Conservation (phyloP, 345 rosid species). For the Raphanus sativus region DNA sequence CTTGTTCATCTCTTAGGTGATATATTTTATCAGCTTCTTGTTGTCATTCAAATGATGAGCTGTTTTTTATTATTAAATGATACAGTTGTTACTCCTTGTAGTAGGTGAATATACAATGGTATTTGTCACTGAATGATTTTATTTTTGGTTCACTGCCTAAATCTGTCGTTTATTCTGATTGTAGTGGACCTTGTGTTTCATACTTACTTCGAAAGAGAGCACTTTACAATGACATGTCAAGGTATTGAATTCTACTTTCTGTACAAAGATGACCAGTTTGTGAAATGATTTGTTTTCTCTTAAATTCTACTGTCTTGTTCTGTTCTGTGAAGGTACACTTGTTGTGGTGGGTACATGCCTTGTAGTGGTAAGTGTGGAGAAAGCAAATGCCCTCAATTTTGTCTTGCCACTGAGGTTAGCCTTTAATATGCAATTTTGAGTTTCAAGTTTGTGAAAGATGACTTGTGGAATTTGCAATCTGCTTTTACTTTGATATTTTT, state of each 20-base stretch:
- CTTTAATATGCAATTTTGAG: not conserved
- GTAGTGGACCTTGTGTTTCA: constrained; percentile 68
- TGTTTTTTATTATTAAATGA: not conserved
- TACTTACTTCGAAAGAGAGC: constrained; percentile 71
- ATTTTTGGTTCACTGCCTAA: constrained; percentile 6
- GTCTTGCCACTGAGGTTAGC: constrained; percentile 78
- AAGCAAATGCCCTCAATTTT: constrained; percentile 71
- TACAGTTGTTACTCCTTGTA: not conserved
- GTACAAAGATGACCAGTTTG: not conserved
- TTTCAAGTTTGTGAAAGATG: not conserved
- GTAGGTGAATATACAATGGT: not conserved
- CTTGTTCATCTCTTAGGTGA: not conserved
- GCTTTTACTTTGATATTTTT: not conserved
- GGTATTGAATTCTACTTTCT: constrained; percentile 47
- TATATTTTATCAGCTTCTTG: not conserved
- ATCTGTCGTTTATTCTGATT: not conserved
- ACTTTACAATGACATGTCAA: constrained; percentile 70
- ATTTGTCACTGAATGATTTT: not conserved
- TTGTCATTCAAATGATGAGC: not conserved
- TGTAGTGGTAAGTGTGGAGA: constrained; percentile 90
- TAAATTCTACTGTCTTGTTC: constrained; percentile 21
- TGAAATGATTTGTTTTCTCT: constrained; percentile 16
- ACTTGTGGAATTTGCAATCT: not conserved
- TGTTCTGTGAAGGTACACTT: constrained; percentile 61
- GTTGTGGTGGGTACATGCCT: constrained; percentile 99